These are phyloP conservation scores for Prunus padus DNA, from an alignment of 306 rosid species.

Conservation along the genomic window DNA sequence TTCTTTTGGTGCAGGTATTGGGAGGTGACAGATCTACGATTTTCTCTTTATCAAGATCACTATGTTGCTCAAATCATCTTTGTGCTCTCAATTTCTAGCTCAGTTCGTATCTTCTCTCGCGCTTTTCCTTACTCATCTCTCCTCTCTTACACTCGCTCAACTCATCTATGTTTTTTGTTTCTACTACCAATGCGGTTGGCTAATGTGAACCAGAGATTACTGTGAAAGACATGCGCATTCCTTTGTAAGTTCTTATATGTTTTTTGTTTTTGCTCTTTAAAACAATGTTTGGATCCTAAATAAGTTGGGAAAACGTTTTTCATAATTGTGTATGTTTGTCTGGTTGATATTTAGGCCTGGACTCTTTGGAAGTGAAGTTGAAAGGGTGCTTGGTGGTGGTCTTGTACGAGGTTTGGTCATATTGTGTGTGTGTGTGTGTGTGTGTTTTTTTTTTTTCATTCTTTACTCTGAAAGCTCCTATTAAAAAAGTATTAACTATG, in stretches of 20 bases:
- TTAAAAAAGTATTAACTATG: background rate
- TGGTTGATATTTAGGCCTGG: conserved; percentile 60
- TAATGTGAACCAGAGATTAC: conserved; percentile 66
- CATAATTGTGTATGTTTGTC: conserved; percentile 1
- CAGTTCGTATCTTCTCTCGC: no score
- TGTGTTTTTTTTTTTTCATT: no score
- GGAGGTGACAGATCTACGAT: no score
- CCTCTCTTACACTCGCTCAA: no score
- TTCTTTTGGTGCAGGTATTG: no score
- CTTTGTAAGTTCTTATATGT: conserved; percentile 54
- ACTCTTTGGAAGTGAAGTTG: conserved; percentile 66
- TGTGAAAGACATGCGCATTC: conserved; percentile 54
- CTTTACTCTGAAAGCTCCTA: no score
- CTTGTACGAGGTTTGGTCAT: conserved; percentile 72
- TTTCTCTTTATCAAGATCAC: no score
- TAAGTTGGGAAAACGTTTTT: background rate
- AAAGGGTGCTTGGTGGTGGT: conserved; percentile 90
- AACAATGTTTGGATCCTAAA: background rate
- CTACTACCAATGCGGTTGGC: conserved; percentile 47
- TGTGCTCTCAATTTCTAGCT: no score
- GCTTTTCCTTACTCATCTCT: no score
- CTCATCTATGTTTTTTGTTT: no score
- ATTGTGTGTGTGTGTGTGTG: conserved; percentile 2
- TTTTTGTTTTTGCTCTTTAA: background rate
- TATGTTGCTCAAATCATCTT: no score